Base-by-base conservation (phyloP, 371 early-diverging fungal species). In the Syncephalastrum monosporum region DNA sequence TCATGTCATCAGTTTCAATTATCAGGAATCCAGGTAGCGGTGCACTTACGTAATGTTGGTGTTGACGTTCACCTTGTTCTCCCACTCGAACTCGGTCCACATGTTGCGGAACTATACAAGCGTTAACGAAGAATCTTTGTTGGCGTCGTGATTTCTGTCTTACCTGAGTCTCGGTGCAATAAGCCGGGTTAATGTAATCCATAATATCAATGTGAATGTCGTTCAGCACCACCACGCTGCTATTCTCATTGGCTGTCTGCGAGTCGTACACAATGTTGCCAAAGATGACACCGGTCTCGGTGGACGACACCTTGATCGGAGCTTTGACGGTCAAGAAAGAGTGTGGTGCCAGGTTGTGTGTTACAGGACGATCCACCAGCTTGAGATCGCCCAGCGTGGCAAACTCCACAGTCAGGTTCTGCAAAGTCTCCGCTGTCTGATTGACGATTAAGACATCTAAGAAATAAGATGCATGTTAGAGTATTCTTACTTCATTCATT, bases 31-130 rank as follows among this genome's bases (percentile, higher is more conserved):
- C 44, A 6, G 14, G 3, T 25, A 41, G 7, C 15, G 5, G 13
- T n/a, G 53, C 17, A 75, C 85, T 75, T 74, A 88, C 87, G 86
- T 86, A 57, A 92, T 86, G 53, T 87, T 91, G 14, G 97, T 95
- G 67, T 90, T 91, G 51, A 97, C 95, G 59, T 92, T 93, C 64
- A 98, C 94, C 85, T 97, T 97, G 84, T 98, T 98, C 72, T 98
- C 99, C 99, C 99, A 98, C 76, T 98, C 98, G 76, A 97, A 97
- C 74, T 96, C 96, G 53, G 90, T 91, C 99, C 99, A 98, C 95
- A 95, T 96, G 62, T 85, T 74, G 51, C 95, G 87, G 91, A 98
- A 98, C 84, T 92, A 59, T 2, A 33, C 46, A 42, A 45, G 27
- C 16, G 55, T 19, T 17, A 4, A 48, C 16, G n/a, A 27, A 4